Percentiles rank a stretch among this genome's conserved stretches.
phyloP scores from a whole-genome alignment of 1,139 yeast species.

The Magnusiomyces magnusii region DNA sequence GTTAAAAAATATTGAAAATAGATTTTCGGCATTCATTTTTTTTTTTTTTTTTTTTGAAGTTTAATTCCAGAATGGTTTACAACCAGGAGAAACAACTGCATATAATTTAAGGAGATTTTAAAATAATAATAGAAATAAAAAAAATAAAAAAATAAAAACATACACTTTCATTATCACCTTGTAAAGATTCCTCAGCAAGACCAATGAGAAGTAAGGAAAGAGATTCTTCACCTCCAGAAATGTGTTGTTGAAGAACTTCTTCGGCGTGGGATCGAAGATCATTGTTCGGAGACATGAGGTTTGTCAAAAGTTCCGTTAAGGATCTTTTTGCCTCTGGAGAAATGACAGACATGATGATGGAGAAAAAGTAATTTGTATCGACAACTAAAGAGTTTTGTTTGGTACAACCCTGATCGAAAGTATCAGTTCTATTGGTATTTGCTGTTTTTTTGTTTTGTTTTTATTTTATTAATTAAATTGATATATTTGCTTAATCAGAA shows the following conservation, averaged over 20 bases:
- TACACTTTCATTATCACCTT: conserved; percentile 47
- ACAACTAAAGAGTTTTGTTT: background rate
- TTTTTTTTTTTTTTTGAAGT: background rate
- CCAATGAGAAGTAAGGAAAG: conserved; percentile 67
- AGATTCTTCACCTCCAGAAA: conserved; percentile 38
- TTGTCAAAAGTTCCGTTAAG: conserved; percentile 52
- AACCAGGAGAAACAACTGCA: background rate
- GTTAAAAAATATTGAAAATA: background rate
- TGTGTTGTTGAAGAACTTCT: conserved; percentile 63
- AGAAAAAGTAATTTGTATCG: background rate
- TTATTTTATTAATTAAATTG: too few relatives aligned
- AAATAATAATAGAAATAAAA: background rate
- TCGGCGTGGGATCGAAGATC: conserved; percentile 71
- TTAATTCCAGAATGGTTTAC: background rate
- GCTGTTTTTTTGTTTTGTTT: background rate
- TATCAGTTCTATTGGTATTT: background rate
- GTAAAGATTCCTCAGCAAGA: conserved; percentile 71
- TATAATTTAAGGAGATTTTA: background rate
- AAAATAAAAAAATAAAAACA: conserved; percentile 22
- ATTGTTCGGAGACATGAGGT: conserved; percentile 75
- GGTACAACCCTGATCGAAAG: too few relatives aligned
- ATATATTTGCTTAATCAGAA: background rate
- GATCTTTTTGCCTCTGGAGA: conserved; percentile 55
- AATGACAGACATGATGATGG: conserved; percentile 29
- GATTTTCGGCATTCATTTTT: background rate